phyloP scores from a whole-genome alignment of 305 asterid genomes.

The Fraxinus albicans region DNA sequence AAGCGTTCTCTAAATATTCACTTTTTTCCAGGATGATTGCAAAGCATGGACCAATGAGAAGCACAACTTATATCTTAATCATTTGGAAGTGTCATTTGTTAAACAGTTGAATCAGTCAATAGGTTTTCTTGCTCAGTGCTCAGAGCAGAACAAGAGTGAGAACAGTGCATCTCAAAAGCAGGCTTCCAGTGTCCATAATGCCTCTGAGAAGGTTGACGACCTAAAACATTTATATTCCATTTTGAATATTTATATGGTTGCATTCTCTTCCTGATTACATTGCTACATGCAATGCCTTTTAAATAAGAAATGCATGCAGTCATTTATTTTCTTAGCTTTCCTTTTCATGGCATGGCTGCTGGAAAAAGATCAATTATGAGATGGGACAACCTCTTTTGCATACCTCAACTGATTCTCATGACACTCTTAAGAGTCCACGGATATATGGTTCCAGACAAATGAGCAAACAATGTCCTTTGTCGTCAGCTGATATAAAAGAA shows the following conservation, averaged over 20 bases:
- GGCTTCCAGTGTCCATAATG: constrained; percentile 20
- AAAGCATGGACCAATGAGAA: constrained; percentile 60
- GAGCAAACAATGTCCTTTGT: constrained; percentile 21
- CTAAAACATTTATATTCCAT: not conserved
- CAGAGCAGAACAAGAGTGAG: constrained; percentile 32
- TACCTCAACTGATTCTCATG: constrained; percentile 33
- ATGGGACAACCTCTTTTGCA: constrained; percentile 29
- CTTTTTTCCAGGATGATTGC: constrained; percentile 31
- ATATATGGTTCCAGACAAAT: constrained; percentile 19
- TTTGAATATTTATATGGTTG: not conserved
- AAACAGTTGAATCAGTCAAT: constrained; percentile 53
- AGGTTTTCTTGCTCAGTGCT: constrained; percentile 32
- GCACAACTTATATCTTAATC: constrained; percentile 62
- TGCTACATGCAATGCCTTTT: constrained; percentile 4
- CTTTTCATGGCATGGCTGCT: constrained; percentile 34
- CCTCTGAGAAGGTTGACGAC: constrained; percentile 48
- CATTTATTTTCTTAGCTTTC: constrained; percentile 30
- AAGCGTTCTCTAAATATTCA: not conserved
- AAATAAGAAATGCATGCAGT: not conserved
- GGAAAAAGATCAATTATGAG: constrained; percentile 33
- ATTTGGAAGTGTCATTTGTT: constrained; percentile 67
- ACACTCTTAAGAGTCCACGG: constrained; percentile 25
- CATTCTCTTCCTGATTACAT: not conserved
- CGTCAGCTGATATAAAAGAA: constrained; percentile 25
- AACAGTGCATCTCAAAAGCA: constrained; percentile 23